Evolutionary conservation across 2,329 filamentous ascomycete genomes (phyloP), one percentile per base, ranked within the genome.

Genomic region (Claviceps humidiphila): DNA sequence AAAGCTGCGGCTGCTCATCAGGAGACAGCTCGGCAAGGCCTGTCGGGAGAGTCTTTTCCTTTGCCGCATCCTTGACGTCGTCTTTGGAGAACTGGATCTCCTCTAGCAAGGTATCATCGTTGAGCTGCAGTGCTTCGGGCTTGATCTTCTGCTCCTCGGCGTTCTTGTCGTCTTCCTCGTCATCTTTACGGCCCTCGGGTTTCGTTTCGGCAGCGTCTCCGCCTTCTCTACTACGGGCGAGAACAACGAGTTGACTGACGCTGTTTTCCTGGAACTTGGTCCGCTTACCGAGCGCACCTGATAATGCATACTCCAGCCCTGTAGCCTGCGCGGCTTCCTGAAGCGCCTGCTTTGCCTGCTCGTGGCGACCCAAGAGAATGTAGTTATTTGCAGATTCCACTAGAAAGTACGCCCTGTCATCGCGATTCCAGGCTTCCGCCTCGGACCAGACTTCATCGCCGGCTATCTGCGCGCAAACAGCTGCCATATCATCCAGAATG

Each of bases 71-170:
- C 9, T 68, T 67, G 1, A 68, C 66, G 1, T 72, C 63, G 5
- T 74, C 71, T 51, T 82, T 77, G 0, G 80, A 77, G 62, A 96
- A 98, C 0, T 85, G 77, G 41, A 98, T 91, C 3, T 82, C 80
- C 64, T 98, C 93, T 2, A 97, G 74, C 0, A 98, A 75, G 0
- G 93, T 97, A 64, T 98, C 93, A 60, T 98, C 87, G 62, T 97
- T 94, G 3, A 97, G 71, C 39, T 85, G 78, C 14, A 97, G 66
- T 2, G 84, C 83, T 59, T 84, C 78, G 0, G 89, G 89, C 24
- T 69, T 71, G 1, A 61, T 59, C 2, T 61, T 56, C 0, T 60
- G 44, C 26, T 30, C 26, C 20, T 20, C 26, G 4, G 34, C n/a
- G 9, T 20, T 37, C 30, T 17, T 5, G n/a, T 20, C 45, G 14